phyloP scores from a whole-genome alignment of 352 stramenopile genomes.

The Pythium monospermum region DNA sequence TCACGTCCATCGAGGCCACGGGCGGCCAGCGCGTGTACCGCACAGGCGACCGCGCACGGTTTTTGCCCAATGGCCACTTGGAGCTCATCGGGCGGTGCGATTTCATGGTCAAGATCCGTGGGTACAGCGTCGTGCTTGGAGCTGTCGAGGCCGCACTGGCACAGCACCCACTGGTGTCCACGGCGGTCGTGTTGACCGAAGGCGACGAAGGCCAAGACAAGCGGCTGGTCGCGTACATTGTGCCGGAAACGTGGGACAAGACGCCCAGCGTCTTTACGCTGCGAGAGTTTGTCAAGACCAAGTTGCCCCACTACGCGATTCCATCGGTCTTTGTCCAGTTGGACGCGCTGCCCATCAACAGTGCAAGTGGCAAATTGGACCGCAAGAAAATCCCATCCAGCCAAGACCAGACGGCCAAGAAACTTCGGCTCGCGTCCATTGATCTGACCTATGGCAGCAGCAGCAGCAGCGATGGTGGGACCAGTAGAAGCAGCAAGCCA shows the following conservation, averaged over 20 bases:
- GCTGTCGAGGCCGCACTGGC: conserved; percentile 89
- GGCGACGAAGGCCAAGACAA: conserved; percentile 83
- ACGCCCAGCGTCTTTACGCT: conserved; percentile 59
- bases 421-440: conserved; percentile 69
- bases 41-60: conserved; percentile 89
- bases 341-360: conserved; percentile 83
- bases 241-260: conserved; percentile 67
- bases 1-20: conserved; percentile 62
- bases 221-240: conserved; percentile 90
- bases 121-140: conserved; percentile 92
- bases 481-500: conserved; percentile 36
- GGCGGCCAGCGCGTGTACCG: conserved; percentile 84
- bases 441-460: conserved; percentile 47
- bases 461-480: no score
- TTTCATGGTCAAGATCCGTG: conserved; percentile 96
- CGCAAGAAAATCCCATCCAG: conserved; percentile 81
- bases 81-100: conserved; percentile 92
- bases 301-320: conserved; percentile 81
- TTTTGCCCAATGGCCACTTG: conserved; percentile 87
- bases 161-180: conserved; percentile 79
- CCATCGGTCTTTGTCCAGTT: conserved; percentile 78
- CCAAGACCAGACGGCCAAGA: conserved; percentile 57
- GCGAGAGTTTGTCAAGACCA: conserved; percentile 61
- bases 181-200: conserved; percentile 88
- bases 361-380: conserved; percentile 85